phyloP scores from a whole-genome alignment of 352 stramenopile genomes.

The Pythium sukuiense region DNA sequence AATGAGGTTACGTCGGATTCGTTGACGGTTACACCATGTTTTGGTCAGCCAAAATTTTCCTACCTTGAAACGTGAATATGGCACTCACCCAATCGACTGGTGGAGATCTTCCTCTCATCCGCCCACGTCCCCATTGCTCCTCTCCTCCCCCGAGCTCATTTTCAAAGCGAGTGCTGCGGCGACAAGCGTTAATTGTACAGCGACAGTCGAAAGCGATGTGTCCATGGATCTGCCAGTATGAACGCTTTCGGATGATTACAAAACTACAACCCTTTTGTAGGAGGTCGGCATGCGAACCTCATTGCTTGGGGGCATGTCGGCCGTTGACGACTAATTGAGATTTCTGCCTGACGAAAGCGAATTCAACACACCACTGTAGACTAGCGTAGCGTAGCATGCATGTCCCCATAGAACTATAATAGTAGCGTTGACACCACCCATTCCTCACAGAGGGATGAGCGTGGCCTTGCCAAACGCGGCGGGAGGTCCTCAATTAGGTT shows the following conservation, averaged over 20 bases:
- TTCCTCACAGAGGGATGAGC: no score
- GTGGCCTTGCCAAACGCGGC: no score
- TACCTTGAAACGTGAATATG: neutral
- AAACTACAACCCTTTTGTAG: slow-evolving; percentile 43
- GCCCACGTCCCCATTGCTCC: neutral
- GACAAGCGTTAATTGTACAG: no score
- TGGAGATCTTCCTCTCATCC: slow-evolving; percentile 3
- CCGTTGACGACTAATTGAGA: slow-evolving; percentile 37
- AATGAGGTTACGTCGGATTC: neutral
- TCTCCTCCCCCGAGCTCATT: neutral
- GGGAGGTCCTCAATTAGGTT: neutral
- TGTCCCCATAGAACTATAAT: neutral
- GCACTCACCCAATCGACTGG: slow-evolving; percentile 2
- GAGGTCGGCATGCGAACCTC: slow-evolving; percentile 18
- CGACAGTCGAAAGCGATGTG: no score
- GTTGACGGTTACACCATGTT: neutral
- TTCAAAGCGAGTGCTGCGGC: neutral
- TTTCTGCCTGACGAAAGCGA: slow-evolving; percentile 50
- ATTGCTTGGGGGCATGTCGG: slow-evolving; percentile 7
- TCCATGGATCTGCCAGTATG: neutral
- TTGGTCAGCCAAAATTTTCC: neutral
- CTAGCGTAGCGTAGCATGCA: neutral
- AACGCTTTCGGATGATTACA: slow-evolving; percentile 43
- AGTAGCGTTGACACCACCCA: neutral
- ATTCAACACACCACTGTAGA: neutral